Conservation (phyloP, 495 filamentous ascomycete species). For the Astrocystis sublimbata region DNA sequence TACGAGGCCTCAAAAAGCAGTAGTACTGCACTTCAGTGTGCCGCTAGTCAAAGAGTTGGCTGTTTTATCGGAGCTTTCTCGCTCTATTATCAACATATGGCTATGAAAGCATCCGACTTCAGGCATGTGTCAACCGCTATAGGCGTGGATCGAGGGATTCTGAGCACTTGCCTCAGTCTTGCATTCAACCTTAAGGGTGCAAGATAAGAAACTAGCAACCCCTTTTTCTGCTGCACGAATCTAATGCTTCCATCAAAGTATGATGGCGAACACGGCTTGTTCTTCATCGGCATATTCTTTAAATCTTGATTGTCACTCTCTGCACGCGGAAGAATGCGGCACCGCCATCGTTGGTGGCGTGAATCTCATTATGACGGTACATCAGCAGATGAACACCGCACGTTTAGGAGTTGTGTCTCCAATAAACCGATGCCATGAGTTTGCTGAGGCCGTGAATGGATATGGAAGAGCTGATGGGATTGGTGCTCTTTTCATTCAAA, state of each 20-base stretch:
- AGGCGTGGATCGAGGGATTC: background rate
- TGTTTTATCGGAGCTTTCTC: background rate
- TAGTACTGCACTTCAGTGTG: background rate
- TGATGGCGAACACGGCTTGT: background rate
- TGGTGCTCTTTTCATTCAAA: background rate
- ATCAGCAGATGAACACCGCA: background rate
- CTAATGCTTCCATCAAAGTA: background rate
- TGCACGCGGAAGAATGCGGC: background rate
- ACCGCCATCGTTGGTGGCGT: background rate
- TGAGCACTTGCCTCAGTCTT: background rate
- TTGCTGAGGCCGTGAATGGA: background rate
- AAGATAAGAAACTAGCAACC: background rate
- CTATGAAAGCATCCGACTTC: background rate
- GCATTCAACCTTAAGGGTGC: background rate
- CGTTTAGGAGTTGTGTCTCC: background rate
- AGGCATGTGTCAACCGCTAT: background rate
- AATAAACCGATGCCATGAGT: background rate
- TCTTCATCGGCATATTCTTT: background rate
- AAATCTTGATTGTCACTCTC: background rate
- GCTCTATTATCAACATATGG: background rate
- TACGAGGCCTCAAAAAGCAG: background rate
- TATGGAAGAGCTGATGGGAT: background rate
- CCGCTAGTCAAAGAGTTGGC: background rate
- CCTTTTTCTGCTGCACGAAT: background rate
- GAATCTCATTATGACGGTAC: background rate